These are phyloP conservation scores for Salvia rosmarinus DNA, from an alignment of 257 asterid species.

Conservation along the genomic window DNA sequence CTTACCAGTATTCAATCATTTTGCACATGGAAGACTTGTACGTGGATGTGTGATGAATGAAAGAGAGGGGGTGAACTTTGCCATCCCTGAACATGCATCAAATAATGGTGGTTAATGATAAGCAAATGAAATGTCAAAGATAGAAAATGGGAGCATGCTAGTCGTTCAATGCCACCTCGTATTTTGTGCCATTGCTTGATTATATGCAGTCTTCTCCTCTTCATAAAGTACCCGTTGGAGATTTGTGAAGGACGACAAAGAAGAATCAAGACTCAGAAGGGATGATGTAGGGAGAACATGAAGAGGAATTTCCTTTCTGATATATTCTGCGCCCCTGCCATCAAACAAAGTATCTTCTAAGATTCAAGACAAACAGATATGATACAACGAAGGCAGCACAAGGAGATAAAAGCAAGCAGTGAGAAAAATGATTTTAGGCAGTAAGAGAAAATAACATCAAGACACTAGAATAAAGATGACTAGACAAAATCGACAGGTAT, in stretches of 20 bases:
- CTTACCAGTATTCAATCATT: slow-evolving; percentile 93
- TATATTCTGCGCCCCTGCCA: slow-evolving; percentile 94
- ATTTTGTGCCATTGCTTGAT: slow-evolving; percentile 71
- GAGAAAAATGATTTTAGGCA: background rate
- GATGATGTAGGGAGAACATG: slow-evolving; percentile 70
- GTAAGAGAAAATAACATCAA: background rate
- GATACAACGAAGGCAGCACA: background rate
- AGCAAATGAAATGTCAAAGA: background rate
- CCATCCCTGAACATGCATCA: slow-evolving; percentile 55
- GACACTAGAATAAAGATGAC: background rate
- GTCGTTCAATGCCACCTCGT: slow-evolving; percentile 51
- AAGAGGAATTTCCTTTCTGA: slow-evolving; percentile 92
- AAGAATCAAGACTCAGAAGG: slow-evolving; percentile 71
- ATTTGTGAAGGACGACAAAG: slow-evolving; percentile 69
- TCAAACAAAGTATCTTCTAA: slow-evolving; percentile 34
- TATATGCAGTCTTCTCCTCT: slow-evolving; percentile 89
- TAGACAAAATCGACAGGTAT: background rate
- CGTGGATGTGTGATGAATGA: slow-evolving; percentile 90
- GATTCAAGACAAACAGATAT: slow-evolving; percentile 2
- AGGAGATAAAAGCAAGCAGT: background rate
- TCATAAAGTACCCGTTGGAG: slow-evolving; percentile 86
- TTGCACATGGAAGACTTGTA: slow-evolving; percentile 99
- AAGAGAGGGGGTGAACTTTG: slow-evolving; percentile 84
- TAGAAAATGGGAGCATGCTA: background rate
- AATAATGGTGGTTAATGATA: slow-evolving; percentile 10